Percentiles rank a stretch among this genome's conserved stretches.
phyloP scores from a whole-genome alignment of 1,139 yeast genomes.

The Blastobotrys niveus region DNA sequence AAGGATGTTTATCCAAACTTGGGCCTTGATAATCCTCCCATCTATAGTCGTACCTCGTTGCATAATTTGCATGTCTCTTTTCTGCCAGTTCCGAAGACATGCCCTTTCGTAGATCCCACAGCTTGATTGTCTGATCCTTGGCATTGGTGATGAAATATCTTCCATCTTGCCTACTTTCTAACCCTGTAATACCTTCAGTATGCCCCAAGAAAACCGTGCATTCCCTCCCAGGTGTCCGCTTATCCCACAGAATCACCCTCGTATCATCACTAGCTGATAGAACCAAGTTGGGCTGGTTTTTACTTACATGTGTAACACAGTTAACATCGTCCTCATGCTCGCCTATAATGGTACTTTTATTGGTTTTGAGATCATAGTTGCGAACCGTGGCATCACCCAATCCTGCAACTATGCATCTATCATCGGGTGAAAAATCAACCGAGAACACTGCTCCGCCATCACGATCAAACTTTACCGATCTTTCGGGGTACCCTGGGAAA shows the following conservation, averaged over 20 bases:
- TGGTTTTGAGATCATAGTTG: neutral
- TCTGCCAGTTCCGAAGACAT: constrained; percentile 17
- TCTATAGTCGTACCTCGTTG: constrained; percentile 29
- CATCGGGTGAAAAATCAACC: constrained; percentile 5
- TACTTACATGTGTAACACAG: constrained; percentile 10
- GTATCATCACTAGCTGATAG: constrained; percentile 82
- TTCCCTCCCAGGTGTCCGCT: constrained; percentile 48
- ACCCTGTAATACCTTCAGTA: constrained; percentile 44
- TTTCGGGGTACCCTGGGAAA: too few relatives aligned
- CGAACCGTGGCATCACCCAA: constrained; percentile 6
- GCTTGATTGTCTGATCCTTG: constrained; percentile 33
- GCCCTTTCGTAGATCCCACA: constrained; percentile 32
- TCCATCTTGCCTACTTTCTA: constrained; percentile 30
- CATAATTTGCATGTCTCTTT: constrained; percentile 11
- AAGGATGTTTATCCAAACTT: constrained; percentile 21
- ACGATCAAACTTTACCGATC: neutral
- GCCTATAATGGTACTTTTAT: constrained; percentile 8
- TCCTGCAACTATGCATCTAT: constrained; percentile 2
- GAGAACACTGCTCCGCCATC: constrained; percentile 2
- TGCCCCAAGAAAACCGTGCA: constrained; percentile 67
- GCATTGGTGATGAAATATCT: constrained; percentile 30
- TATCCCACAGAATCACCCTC: constrained; percentile 80
- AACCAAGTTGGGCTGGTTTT: constrained; percentile 50
- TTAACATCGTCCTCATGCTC: constrained; percentile 18
- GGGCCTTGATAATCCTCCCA: constrained; percentile 25